A percentile compares a stretch with the other conserved stretches of the same genome.
phyloP scores from a whole-genome alignment of 2,329 filamentous ascomycete genomes.

The Claviceps sp. region DNA sequence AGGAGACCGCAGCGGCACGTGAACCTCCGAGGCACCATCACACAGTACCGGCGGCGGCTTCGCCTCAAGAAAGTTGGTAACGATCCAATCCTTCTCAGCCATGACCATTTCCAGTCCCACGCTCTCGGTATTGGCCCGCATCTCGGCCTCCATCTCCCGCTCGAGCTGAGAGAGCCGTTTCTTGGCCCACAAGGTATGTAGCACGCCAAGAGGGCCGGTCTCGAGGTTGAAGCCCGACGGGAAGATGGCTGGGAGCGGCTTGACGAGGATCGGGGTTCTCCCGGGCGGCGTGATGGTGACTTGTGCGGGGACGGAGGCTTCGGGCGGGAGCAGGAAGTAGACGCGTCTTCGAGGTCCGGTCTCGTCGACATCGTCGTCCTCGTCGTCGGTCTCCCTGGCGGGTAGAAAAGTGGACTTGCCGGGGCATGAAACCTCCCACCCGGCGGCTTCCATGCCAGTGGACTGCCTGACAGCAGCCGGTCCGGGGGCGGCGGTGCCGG shows the following conservation, averaged over 20 bases:
- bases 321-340: conserved; percentile 70
- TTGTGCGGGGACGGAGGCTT: conserved; percentile 55
- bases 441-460: conserved; percentile 10
- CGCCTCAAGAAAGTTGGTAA: conserved; percentile 49
- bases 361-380: conserved; percentile 16
- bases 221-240: conserved; percentile 59
- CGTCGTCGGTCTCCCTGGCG: conserved; percentile 29
- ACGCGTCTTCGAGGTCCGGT: conserved; percentile 42
- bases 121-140: conserved; percentile 62
- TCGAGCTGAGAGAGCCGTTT: conserved; percentile 63
- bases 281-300: conserved; percentile 47
- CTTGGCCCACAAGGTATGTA: conserved; percentile 87
- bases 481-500: conserved; percentile 5
- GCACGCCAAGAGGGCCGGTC: conserved; percentile 63
- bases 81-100: conserved; percentile 75
- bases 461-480: not conserved
- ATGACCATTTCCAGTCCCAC: conserved; percentile 74
- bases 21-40: not conserved
- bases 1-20: not conserved
- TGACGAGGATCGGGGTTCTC: conserved; percentile 41
- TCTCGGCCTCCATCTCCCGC: conserved; percentile 62
- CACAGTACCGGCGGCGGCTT: conserved; percentile 10
- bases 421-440: conserved; percentile 73
- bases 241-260: conserved; percentile 78
- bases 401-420: conserved; percentile 62